Evolutionary conservation across 306 rosid species (phyloP).

Genomic region (Vachellia pachyceras): DNA sequence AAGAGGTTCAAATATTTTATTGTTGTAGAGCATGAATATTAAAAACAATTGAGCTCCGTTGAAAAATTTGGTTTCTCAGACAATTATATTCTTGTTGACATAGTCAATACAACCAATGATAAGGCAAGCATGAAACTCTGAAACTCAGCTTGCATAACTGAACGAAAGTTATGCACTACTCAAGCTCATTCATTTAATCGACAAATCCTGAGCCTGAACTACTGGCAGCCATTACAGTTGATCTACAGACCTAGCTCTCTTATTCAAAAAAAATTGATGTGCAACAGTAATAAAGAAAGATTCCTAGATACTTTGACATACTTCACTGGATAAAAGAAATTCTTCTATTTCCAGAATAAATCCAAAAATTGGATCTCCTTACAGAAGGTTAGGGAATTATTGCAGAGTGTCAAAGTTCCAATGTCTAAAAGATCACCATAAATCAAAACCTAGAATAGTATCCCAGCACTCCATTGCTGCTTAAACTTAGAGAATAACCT

Average conservation of each 20-base stretch:
- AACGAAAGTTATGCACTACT: background rate
- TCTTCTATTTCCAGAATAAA: background rate
- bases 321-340: background rate
- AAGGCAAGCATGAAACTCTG: background rate
- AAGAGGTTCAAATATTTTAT: constrained; percentile 43
- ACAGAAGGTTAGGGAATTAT: background rate
- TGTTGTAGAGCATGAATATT: constrained; percentile 12
- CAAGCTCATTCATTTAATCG: constrained; percentile 5
- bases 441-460: background rate
- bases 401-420: background rate
- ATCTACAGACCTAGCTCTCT: background rate
- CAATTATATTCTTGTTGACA: constrained; percentile 10
- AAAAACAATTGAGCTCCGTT: constrained; percentile 5
- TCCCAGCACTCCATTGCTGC: background rate
- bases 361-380: background rate
- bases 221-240: background rate
- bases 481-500: background rate
- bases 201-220: background rate
- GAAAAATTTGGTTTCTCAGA: constrained; percentile 31
- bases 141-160: constrained; percentile 4
- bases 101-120: constrained; percentile 19
- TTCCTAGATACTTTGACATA: background rate
- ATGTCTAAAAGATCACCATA: constrained; percentile 5
- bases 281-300: background rate
- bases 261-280: background rate